Evolutionary conservation across 2,329 filamentous ascomycete species (phyloP), one percentile per base, ranked within the genome.

Genomic region (Fusarium secorum): DNA sequence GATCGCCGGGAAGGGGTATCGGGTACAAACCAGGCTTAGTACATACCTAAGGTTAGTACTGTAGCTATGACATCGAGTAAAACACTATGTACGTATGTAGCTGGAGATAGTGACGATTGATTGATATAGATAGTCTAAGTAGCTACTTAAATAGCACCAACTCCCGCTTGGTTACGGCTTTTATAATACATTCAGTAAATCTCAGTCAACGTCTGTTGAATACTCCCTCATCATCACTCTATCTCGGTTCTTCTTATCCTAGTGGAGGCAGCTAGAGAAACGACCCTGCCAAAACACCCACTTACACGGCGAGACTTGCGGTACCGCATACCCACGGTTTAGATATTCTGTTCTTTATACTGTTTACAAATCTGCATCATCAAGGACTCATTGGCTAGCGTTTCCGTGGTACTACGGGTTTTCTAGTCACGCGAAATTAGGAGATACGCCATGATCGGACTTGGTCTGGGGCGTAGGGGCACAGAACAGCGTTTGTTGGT

Each of bases 241-340:
- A 49, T 61, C 38, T 56, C 53, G 35, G 56, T 38, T 41, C 45
- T 38, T 52, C n/a, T 38, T 44, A 32, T 38, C 26, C n/a, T 33
- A 33, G 67, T 70, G 67, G 66, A 70, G 54, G 45, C 36, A 32
- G 26, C 55, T 38, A 66, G 46, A 62, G 41, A 60, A 52, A 33
- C 32, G 18, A 28, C 28, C 49, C 42, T 48, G 48, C 32, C 35
- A 35, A 41, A 64, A 52, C 59, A 60, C 38, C 64, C 64, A 68
- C 65, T 64, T 64, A 68, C 64, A 68, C 65, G 65, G 64, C 44
- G 56, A 68, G 49, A 67, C 64, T 51, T 63, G 64, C 56, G 64
- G 57, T 28, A 60, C 41, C 64, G 55, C 54, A 66, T 66, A 54
- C n/a, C 32, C 36, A 55, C 59, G 57, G 58, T 33, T 24, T n/a